Conservation (phyloP, 2,329 filamentous ascomycete genomes). For the Zymoseptoria pseudotritici region DNA sequence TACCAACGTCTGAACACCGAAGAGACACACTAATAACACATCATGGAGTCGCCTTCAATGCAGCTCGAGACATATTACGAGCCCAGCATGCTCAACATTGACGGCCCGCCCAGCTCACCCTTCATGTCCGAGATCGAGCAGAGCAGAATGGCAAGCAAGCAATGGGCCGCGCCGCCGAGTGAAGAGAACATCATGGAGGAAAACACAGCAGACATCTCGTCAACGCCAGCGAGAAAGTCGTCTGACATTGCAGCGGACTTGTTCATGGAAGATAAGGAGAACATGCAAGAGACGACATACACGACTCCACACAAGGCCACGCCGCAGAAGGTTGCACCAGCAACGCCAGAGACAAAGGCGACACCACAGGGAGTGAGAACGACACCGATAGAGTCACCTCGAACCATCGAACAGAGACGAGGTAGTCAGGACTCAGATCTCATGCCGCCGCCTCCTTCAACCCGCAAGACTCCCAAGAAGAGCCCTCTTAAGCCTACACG, state of each 20-base stretch:
- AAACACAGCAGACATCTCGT: constrained; percentile 12
- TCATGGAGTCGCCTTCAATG: constrained; percentile 18
- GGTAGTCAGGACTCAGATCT: constrained; percentile 22
- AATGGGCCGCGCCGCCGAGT: constrained; percentile 17
- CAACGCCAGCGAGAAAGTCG: constrained; percentile 10
- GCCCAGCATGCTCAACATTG: constrained; percentile 18
- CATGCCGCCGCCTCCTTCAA: constrained; percentile 27
- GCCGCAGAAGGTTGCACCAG: constrained; percentile 14
- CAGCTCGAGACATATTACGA: constrained; percentile 8
- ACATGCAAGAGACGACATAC: constrained; percentile 16
- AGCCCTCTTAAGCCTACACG: constrained; percentile 21
- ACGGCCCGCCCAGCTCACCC: constrained; percentile 40
- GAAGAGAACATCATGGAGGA: constrained; percentile 15
- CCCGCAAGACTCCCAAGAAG: constrained; percentile 22
- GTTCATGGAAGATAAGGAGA: constrained; percentile 27
- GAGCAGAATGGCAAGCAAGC: constrained; percentile 26
- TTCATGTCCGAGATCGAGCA: constrained; percentile 40
- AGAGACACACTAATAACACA: background rate
- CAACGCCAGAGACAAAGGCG: constrained; percentile 18
- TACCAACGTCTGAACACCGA: background rate
- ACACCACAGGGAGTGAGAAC: constrained; percentile 7
- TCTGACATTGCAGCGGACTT: constrained; percentile 4
- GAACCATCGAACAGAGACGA: constrained; percentile 10
- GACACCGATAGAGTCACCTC: constrained; percentile 8
- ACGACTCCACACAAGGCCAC: constrained; percentile 18